phyloP scores from a whole-genome alignment of 2,329 filamentous ascomycete species.

The Alternaria arbusti region DNA sequence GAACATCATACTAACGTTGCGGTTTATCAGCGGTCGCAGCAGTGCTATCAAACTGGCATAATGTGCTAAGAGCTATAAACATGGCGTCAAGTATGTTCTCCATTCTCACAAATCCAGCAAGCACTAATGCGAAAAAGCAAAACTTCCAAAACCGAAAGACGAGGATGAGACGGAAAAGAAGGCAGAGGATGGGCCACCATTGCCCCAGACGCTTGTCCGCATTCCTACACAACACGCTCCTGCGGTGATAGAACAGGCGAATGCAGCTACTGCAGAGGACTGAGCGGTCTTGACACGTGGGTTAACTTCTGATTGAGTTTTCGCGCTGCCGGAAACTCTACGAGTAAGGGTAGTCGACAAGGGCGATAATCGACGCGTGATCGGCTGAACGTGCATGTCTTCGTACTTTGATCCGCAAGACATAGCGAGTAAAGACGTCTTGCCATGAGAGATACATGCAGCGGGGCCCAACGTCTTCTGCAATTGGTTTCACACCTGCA shows the following conservation, averaged over 20 bases:
- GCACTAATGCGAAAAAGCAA: slow-evolving; percentile 59
- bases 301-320: background rate
- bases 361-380: background rate
- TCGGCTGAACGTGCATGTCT: slow-evolving; percentile 2
- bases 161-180: slow-evolving; percentile 52
- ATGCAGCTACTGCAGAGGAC: slow-evolving; percentile 36
- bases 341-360: slow-evolving; percentile 1
- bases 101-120: background rate
- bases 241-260: slow-evolving; percentile 43
- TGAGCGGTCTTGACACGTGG: slow-evolving; percentile 28
- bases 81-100: slow-evolving; percentile 77
- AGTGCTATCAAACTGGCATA: slow-evolving; percentile 89
- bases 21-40: slow-evolving; percentile 71
- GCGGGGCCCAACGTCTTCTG: slow-evolving; percentile 11
- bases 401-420: slow-evolving; percentile 16
- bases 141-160: slow-evolving; percentile 68
- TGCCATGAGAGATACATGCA: slow-evolving; percentile 11
- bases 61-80: slow-evolving; percentile 81
- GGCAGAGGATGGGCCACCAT: slow-evolving; percentile 54
- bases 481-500: slow-evolving; percentile 8
- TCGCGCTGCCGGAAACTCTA: slow-evolving; percentile 9
- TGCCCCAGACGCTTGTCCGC: slow-evolving; percentile 82
- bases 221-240: slow-evolving; percentile 77
- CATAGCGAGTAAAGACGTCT: background rate
- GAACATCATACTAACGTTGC: slow-evolving; percentile 26